Percentiles rank a stretch among this genome's conserved stretches.
Conservation (phyloP, 2,329 filamentous ascomycete genomes). For the Nemania serpens region DNA sequence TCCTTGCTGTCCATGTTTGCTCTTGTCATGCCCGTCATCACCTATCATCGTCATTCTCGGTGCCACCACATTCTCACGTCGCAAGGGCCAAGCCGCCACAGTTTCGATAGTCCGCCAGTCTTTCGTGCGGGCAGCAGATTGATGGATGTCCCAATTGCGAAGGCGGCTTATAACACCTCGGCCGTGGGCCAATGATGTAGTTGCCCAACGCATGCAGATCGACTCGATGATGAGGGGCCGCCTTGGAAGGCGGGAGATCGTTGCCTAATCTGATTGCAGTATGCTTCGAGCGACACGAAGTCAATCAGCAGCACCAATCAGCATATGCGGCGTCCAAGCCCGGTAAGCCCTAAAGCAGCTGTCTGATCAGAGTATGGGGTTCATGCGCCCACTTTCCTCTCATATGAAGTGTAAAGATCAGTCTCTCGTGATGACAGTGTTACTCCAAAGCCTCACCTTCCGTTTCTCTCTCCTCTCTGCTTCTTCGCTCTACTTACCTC, state of each 20-base stretch:
- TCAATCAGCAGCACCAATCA: background rate
- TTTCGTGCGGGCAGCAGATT: background rate
- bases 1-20: background rate
- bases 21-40: no score
- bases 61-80: background rate
- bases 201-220: background rate
- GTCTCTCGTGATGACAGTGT: background rate
- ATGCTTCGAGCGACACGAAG: constrained; percentile 11
- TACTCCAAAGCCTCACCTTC: no score
- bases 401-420: background rate
- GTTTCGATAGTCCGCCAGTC: background rate
- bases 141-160: background rate
- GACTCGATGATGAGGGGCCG: constrained; percentile 3
- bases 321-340: background rate
- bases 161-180: background rate
- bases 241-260: constrained; percentile 12
- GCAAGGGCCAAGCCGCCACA: background rate
- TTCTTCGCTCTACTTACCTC: background rate
- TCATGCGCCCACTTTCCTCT: background rate
- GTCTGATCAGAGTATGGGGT: constrained; percentile 5
- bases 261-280: constrained; percentile 12
- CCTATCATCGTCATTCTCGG: background rate
- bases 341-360: background rate
- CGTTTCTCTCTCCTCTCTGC: background rate
- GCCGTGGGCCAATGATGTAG: constrained; percentile 7